Evolutionary conservation across 2,329 filamentous ascomycete genomes (phyloP).

Genomic region (Grosmannia penicillata): DNA sequence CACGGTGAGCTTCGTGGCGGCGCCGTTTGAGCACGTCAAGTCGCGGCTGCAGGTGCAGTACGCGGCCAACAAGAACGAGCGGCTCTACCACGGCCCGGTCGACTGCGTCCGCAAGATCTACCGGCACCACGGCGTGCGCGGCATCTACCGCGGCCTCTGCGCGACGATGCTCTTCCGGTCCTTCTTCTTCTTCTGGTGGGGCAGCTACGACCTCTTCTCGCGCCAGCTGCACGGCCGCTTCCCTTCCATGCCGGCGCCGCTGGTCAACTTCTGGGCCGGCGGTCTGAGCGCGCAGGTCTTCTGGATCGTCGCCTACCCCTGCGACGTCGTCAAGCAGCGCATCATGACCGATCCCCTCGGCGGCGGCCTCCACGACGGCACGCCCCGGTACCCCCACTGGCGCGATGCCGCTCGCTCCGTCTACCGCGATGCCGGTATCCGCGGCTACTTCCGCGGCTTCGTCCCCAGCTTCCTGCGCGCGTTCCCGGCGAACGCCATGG

Average conservation of each 20-base stretch:
- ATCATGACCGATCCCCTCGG: slow-evolving; percentile 93
- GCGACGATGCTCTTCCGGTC: slow-evolving; percentile 80
- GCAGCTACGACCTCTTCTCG: slow-evolving; percentile 78
- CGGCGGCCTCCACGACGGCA: slow-evolving; percentile 50
- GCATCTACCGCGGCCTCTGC: slow-evolving; percentile 71
- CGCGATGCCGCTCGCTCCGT: slow-evolving; percentile 64
- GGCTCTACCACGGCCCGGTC: slow-evolving; percentile 74
- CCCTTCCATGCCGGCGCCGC: slow-evolving; percentile 49
- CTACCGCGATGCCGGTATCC: slow-evolving; percentile 59
- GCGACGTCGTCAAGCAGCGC: slow-evolving; percentile 86
- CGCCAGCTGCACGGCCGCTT: slow-evolving; percentile 52
- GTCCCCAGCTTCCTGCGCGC: slow-evolving; percentile 84
- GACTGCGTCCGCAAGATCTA: slow-evolving; percentile 66
- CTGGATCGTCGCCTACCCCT: slow-evolving; percentile 85
- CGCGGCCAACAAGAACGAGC: slow-evolving; percentile 57
- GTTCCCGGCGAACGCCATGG: slow-evolving; percentile 92
- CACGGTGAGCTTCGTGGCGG: slow-evolving; percentile 85
- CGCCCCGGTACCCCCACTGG: slow-evolving; percentile 59
- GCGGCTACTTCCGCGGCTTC: slow-evolving; percentile 86
- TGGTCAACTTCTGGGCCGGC: slow-evolving; percentile 94
- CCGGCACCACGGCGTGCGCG: slow-evolving; percentile 56
- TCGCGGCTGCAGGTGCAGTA: slow-evolving; percentile 92
- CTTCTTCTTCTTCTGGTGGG: slow-evolving; percentile 98
- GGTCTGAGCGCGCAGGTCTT: slow-evolving; percentile 87
- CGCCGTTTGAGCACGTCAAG: slow-evolving; percentile 91